Conservation (phyloP, 805 yeast genomes). For the Wickerhamiella dianesei region DNA sequence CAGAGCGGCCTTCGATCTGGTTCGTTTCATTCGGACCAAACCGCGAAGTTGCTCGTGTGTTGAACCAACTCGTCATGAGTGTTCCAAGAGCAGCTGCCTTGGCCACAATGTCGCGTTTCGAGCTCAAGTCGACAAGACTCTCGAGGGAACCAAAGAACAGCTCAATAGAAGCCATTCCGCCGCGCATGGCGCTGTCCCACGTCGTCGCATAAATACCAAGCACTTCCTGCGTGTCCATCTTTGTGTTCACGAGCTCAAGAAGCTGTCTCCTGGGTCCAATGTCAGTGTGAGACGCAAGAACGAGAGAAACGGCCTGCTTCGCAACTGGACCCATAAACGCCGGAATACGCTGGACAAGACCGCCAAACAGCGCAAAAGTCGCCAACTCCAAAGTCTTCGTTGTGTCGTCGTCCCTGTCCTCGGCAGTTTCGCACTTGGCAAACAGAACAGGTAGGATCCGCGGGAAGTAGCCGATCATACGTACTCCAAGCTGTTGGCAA, state of each 20-base stretch:
- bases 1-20: conserved; percentile 66
- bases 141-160: conserved; percentile 58
- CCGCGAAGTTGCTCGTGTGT: conserved; percentile 43
- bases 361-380: conserved; percentile 53
- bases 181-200: conserved; percentile 37
- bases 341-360: conserved; percentile 71
- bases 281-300: conserved; percentile 35
- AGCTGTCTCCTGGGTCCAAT: conserved; percentile 36
- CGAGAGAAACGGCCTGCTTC: conserved; percentile 43
- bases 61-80: conserved; percentile 58
- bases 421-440: conserved; percentile 28
- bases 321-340: conserved; percentile 64
- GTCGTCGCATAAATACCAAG: conserved; percentile 27
- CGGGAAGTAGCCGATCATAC: conserved; percentile 72
- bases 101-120: conserved; percentile 61
- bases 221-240: conserved; percentile 52
- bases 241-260: conserved; percentile 46
- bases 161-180: conserved; percentile 39
- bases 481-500: conserved; percentile 67
- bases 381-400: conserved; percentile 46
- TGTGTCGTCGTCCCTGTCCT: conserved; percentile 1
- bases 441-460: conserved; percentile 68
- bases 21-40: conserved; percentile 63
- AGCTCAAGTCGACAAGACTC: conserved; percentile 47
- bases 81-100: conserved; percentile 56